phyloP scores from a whole-genome alignment of 805 yeast species.

The Nakazawaea holstii region DNA sequence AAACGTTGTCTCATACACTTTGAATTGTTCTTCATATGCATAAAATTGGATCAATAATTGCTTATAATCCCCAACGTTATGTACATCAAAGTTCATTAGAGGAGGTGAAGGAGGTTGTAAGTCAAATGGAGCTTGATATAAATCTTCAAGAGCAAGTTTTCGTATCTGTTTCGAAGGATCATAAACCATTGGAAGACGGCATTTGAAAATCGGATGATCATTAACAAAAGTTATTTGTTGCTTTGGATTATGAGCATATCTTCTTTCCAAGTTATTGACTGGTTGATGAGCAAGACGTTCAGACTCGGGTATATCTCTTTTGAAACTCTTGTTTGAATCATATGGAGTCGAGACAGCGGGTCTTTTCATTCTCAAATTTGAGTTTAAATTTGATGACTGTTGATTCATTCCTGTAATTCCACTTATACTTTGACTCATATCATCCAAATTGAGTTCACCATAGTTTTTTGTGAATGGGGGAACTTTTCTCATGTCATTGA shows the following conservation, averaged over 20 bases:
- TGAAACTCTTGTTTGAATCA: slow-evolving; percentile 1
- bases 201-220: slow-evolving; percentile 4
- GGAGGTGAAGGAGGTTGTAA: slow-evolving; percentile 1
- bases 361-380: no score
- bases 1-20: slow-evolving; percentile 3
- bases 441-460: slow-evolving; percentile 24
- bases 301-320: background rate
- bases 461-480: slow-evolving; percentile 26
- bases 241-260: background rate
- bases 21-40: slow-evolving; percentile 6
- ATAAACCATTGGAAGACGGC: slow-evolving; percentile 1
- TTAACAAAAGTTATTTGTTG: slow-evolving; percentile 3
- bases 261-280: slow-evolving; percentile 2
- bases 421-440: slow-evolving; percentile 16
- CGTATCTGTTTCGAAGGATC: background rate
- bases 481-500: slow-evolving; percentile 12
- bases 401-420: background rate
- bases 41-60: slow-evolving; percentile 1
- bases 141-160: background rate
- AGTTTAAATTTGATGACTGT: background rate
- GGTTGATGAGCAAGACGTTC: slow-evolving; percentile 7
- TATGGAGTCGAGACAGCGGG: background rate
- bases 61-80: background rate
- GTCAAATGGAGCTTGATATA: slow-evolving; percentile 1
- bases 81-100: background rate